A percentile compares a stretch with the other conserved stretches of the same genome.
Evolutionary conservation across 2,329 filamentous ascomycete genomes (phyloP).

Genomic region (Pseudogymnoascus sp.): DNA sequence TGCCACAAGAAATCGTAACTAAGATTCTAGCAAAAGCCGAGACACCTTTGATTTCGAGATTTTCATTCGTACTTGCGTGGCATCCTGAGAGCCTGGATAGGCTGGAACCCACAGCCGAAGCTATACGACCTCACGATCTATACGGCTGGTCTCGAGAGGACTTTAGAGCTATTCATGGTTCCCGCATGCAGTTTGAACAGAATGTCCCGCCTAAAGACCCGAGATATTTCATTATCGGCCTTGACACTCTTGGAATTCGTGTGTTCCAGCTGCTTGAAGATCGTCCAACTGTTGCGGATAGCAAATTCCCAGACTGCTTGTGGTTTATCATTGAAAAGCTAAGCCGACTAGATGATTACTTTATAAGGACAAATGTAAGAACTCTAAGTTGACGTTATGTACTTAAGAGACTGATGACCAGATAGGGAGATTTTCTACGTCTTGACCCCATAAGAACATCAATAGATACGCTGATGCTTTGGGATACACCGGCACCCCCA

Average conservation of each 20-base stretch:
- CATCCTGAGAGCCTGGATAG: background rate
- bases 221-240: background rate
- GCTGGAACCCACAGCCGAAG: background rate
- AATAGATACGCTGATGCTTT: slow-evolving; percentile 1
- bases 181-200: background rate
- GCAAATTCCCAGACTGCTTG: background rate
- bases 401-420: background rate
- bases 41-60: background rate
- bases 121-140: background rate
- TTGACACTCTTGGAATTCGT: slow-evolving; percentile 1
- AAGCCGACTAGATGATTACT: background rate
- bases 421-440: slow-evolving; percentile 5
- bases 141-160: background rate
- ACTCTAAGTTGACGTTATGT: background rate
- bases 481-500: slow-evolving; percentile 4
- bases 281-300: background rate
- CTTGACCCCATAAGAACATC: background rate
- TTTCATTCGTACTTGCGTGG: slow-evolving; percentile 1
- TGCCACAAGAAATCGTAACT: background rate
- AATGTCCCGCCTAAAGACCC: background rate
- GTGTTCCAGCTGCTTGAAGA: slow-evolving; percentile 4
- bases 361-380: slow-evolving; percentile 2
- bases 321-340: slow-evolving; percentile 10
- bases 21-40: background rate
- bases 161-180: background rate